Base-by-base conservation (phyloP, 1,284 basidiomycete species). In the Microbotryum violaceum region DNA sequence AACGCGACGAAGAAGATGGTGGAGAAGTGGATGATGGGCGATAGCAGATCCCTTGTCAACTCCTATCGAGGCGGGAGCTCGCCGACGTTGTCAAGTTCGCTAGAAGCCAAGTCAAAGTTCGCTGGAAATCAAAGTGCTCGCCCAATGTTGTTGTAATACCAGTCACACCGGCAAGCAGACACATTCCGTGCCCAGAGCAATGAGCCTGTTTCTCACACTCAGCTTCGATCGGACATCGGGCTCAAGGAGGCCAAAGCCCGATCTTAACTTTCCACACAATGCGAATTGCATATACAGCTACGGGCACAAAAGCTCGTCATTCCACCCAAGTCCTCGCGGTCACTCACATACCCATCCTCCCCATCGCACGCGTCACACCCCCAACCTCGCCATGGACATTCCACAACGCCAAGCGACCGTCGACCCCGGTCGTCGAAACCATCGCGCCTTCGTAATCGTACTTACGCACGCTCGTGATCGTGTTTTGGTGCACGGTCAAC, bases 401-500 rank as follows among this genome's bases (percentile, higher is more conserved):
- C 91, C 96, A 99, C 61, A 98, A 81, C 29, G 94, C 91, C 63
- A 99, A 78, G 71, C 87, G 87, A 6, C 96, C 96, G 77, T 98
- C 96, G 31, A 93, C 89, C 10, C 92, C 96, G n/a, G 85, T 87
- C 20, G 93, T 97, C 74, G 87, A 91, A 61, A 99, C 86, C 70
- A 82, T 82, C 52, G 78, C 80, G 0, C 74, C 78, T 0, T 83
- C 83, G 0, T 75, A 78, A 63, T 86, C 85, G 71, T 89, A 94
- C 29, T 87, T 78, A 60, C 90, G 80, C 52, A 96, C 80, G 69
- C 81, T 86, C n/a, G 92, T 97, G 77, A 99, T 97, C 49, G 93
- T 96, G 79, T 98, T 99, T 80, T 97, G 94, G 76, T 98, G 96
- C 49, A 96, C 83, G 4, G 94, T 98, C 73, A 81, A 79, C 64